phyloP scores from a whole-genome alignment of 805 yeast genomes.

The Tetrapisispora iriomotensis region DNA sequence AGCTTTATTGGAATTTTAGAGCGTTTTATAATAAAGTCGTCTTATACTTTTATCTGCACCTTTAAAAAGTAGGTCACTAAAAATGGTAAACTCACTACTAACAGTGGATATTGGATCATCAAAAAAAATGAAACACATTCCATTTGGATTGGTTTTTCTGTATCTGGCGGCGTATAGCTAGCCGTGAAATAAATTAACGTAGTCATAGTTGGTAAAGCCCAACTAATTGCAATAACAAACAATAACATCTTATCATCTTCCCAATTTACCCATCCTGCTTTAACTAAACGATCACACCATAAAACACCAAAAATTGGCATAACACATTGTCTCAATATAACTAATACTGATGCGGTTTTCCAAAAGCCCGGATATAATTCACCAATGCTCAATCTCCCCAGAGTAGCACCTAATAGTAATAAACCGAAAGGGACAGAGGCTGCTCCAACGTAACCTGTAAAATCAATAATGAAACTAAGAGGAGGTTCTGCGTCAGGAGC shows the following conservation, averaged over 20 bases:
- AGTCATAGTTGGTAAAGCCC: slow-evolving; percentile 86
- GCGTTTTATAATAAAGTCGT: too few relatives aligned
- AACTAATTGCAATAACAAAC: slow-evolving; percentile 65
- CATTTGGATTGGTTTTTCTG: slow-evolving; percentile 44
- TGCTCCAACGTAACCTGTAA: slow-evolving; percentile 65
- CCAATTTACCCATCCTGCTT: slow-evolving; percentile 56
- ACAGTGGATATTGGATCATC: slow-evolving; percentile 60
- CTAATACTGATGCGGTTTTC: slow-evolving; percentile 51
- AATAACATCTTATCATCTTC: slow-evolving; percentile 44
- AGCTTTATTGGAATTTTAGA: neutral
- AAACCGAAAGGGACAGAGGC: slow-evolving; percentile 91
- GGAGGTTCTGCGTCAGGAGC: slow-evolving; percentile 91
- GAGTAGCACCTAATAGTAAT: slow-evolving; percentile 76
- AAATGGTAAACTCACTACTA: slow-evolving; percentile 65
- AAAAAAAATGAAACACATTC: slow-evolving; percentile 75
- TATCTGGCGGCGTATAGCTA: slow-evolving; percentile 62
- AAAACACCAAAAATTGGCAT: slow-evolving; percentile 75
- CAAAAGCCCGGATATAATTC: slow-evolving; percentile 57
- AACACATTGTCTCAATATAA: slow-evolving; percentile 50
- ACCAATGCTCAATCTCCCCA: slow-evolving; percentile 60
- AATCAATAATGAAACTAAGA: slow-evolving; percentile 76
- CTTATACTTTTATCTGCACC: slow-evolving; percentile 25
- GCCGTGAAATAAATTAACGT: slow-evolving; percentile 82
- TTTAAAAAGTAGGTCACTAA: slow-evolving; percentile 33
- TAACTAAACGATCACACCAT: slow-evolving; percentile 50